Base-by-base conservation (phyloP, 371 early-diverging fungal genomes). In the Mucor circinelloides region DNA sequence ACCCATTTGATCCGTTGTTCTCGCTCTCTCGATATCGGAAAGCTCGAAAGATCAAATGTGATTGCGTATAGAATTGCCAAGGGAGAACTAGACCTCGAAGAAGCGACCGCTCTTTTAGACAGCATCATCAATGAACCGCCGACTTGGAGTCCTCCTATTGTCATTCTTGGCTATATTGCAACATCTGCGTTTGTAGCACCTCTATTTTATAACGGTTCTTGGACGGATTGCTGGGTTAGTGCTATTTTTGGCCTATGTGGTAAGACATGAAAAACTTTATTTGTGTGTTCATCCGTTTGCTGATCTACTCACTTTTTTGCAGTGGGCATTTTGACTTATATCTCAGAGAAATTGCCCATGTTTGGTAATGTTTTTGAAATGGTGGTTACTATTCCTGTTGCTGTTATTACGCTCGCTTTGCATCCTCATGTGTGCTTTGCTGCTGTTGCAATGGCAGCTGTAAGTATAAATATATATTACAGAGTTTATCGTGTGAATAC, bases 301-400 rank as follows among this genome's bases (percentile, higher is more conserved):
- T 50, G 50, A 50, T 50, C 50, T 25, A 23, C 23, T 50, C 42
- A n/a, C 46, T 46, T 36, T 46, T 36, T 31, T 38, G n/a, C 32
- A 46, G 88, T 91, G 0, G 87, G 88, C 2, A 48, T 83, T 7
- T 65, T 89, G 71, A 86, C 87, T 25, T 83, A 87, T 59, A 61
- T 89, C 2, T 85, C 91, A 3, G 89, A 89, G 62, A 81, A 82
- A 52, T 75, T 87, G 15, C 80, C 85, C 2, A 88, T 86, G 77
- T 86, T 87, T 63, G 77, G 86, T 32, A 89, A 88, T 42, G 77
- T 91, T 21, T 89, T 89, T 63, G 90, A 89, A 66, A 80, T 91
- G 64, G 78, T 82, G 38, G 81, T 87, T 48, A 85, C 87, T 7
- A 80, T 89, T n/a, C 72, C 87, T 38, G 79, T 89, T 28, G 86